Evolutionary conservation across 805 yeast genomes (phyloP), one percentile per base, ranked within the genome.

Genomic region (Ogataea wickerhamii): DNA sequence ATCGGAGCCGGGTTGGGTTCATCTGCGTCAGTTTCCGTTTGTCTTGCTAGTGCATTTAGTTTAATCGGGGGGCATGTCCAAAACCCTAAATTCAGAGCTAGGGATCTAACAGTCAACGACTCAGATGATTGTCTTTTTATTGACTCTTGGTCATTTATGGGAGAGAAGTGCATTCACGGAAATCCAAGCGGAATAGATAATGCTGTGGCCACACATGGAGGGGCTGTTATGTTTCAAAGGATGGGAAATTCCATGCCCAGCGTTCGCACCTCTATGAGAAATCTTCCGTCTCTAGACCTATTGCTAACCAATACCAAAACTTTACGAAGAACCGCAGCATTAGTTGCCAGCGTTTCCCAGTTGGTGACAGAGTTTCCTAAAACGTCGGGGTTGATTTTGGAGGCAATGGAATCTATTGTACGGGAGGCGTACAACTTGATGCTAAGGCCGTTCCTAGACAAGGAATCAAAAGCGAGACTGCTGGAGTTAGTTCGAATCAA

Each of bases 1-100:
- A 82, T 91, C 34, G 97, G 98, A 27, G 97, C 98, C 1, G 98
- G 98, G 0, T 70, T 93, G 33, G 98, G 98, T 0, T 86, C 96
- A 1, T 85, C 95, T 31, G 98, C 98, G 0, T 80, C 96, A 2
- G 75, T 87, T 13, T 77, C 94, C 1, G 98, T 93, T 3, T 81
- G 93, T 53, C 57, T 93, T 25, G 74, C 95, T 0, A 67, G 91
- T 12, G 94, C 93, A 0, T 67, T 91, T 55, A 65, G 80, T 3
- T 62, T 76, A 23, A 55, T 82, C 17, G 84, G 86, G 0, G 75
- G 74, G 3, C 79, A 74, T 45, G 65, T 83, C 13, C 34, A 48
- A 3, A 49, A 53, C 2, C 75, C 82, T 3, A 23, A 57, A 0
- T 32, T 64, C 17, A 56, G 49, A 3, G 42, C 51, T 1, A 55